Conservation (phyloP, 495 filamentous ascomycete species). For the Aspergillus affinis region DNA sequence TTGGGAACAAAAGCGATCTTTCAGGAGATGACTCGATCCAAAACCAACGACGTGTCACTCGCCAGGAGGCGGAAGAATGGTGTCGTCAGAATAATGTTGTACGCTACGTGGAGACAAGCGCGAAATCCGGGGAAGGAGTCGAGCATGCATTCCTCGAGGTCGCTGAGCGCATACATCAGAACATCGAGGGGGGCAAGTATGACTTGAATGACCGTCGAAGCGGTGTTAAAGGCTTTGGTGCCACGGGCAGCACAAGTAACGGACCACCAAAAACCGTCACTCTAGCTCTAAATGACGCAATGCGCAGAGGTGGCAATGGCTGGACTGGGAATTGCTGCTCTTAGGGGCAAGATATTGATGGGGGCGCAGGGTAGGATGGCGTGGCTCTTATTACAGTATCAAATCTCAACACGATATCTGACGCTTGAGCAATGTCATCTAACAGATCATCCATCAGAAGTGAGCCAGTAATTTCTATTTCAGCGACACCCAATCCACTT, state of each 20-base stretch:
- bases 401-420: not conserved
- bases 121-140: conserved; percentile 90
- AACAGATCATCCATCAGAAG: not conserved
- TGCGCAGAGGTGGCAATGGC: conserved; percentile 45
- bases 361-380: not conserved
- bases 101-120: conserved; percentile 92
- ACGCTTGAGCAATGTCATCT: no score
- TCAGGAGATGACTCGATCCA: conserved; percentile 46
- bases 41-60: conserved; percentile 75
- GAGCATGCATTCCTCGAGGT: conserved; percentile 91
- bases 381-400: not conserved
- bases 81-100: conserved; percentile 77
- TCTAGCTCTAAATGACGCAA: conserved; percentile 56
- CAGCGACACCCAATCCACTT: not conserved
- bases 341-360: not conserved
- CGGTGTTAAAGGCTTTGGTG: conserved; percentile 81
- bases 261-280: conserved; percentile 53
- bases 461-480: not conserved
- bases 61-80: conserved; percentile 83
- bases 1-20: conserved; percentile 93
- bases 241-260: conserved; percentile 43
- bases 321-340: conserved; percentile 51
- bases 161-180: conserved; percentile 89
- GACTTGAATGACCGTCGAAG: conserved; percentile 90
- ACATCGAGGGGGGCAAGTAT: conserved; percentile 90